Evolutionary conservation across 495 filamentous ascomycete genomes (phyloP).

Genomic region (Xylaria venustula): DNA sequence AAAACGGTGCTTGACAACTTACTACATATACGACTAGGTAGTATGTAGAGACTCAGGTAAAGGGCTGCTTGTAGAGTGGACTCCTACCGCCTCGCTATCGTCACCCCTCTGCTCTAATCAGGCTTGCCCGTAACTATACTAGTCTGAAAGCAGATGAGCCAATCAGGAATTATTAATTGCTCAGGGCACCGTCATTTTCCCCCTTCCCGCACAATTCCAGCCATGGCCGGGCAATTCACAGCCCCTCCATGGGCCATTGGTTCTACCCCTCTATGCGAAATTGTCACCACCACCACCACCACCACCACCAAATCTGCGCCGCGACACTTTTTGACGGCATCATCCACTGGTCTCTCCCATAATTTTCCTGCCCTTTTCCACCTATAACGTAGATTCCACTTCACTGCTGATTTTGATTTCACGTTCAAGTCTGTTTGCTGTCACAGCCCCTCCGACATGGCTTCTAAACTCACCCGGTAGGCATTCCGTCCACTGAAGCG

Average conservation of each 20-base stretch:
- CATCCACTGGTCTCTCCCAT: too few species aligned
- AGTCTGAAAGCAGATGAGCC: neutral
- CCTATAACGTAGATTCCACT: too few species aligned
- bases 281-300: too few species aligned
- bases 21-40: too few species aligned
- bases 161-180: conserved; percentile 8
- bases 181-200: neutral
- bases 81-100: neutral
- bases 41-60: too few species aligned
- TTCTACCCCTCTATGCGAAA: too few species aligned
- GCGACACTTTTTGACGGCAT: too few species aligned
- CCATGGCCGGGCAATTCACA: neutral
- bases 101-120: neutral
- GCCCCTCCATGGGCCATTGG: conserved; percentile 9
- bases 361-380: too few species aligned
- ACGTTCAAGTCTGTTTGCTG: neutral
- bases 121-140: neutral
- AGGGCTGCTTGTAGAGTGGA: too few species aligned
- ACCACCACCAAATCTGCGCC: too few species aligned
- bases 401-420: too few species aligned
- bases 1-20: too few species aligned
- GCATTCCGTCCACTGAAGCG: conserved; percentile 4
- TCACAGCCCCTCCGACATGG: conserved; percentile 26
- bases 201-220: conserved; percentile 5
- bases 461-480: conserved; percentile 41